phyloP scores from a whole-genome alignment of 371 early-diverging fungal species.

The Dichotomocladium elegans region DNA sequence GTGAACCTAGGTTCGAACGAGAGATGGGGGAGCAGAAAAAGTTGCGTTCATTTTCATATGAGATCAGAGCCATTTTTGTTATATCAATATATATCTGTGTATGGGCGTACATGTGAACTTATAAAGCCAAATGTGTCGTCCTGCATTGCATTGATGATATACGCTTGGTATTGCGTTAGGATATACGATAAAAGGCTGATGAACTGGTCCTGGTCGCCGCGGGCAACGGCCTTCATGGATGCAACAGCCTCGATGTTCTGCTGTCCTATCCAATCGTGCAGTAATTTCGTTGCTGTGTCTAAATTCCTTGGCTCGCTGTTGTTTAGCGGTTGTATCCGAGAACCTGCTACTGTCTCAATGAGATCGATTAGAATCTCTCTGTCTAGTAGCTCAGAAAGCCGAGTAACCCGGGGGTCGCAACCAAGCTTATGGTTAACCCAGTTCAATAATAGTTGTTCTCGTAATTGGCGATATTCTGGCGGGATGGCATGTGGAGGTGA shows the following conservation, averaged over 20 bases:
- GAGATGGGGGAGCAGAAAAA: too few relatives aligned
- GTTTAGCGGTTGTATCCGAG: background rate
- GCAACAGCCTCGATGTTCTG: background rate
- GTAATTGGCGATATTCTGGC: constrained; percentile 14
- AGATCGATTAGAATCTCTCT: background rate
- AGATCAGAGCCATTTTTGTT: too few relatives aligned
- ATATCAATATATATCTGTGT: too few relatives aligned
- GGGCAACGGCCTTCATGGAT: constrained; percentile 1
- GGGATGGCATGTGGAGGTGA: constrained; percentile 6
- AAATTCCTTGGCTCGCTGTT: background rate
- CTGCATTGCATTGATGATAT: constrained; percentile 18
- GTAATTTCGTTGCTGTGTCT: background rate
- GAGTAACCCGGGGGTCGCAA: background rate
- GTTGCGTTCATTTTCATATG: too few relatives aligned
- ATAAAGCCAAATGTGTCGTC: constrained; percentile 21
- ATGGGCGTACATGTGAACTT: constrained; percentile 31
- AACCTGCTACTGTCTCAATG: background rate
- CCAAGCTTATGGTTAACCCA: constrained; percentile 8
- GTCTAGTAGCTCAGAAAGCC: constrained; percentile 1
- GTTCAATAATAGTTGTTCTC: constrained; percentile 6
- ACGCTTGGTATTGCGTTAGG: constrained; percentile 30
- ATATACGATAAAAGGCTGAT: constrained; percentile 27
- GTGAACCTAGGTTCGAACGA: constrained; percentile 10
- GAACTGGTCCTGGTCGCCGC: constrained; percentile 19
- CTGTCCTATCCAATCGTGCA: constrained; percentile 5